Conservation (phyloP, 768 basidiomycete species). For the Psilocybe cubensis region DNA sequence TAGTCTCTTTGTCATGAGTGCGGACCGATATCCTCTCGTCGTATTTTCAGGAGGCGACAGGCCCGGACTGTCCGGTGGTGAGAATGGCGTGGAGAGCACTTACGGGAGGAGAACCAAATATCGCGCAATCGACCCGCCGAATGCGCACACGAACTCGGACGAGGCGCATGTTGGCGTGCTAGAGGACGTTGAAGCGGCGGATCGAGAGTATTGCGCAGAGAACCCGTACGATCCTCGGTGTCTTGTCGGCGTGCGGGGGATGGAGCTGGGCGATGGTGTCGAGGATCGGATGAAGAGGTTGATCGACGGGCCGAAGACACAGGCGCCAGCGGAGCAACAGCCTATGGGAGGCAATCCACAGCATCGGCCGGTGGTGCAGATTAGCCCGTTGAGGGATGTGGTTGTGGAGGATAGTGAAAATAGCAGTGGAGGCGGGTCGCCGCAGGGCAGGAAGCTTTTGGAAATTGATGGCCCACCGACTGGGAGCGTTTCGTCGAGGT, state of each 20-base stretch:
- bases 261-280: conserved; percentile 55
- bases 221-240: conserved; percentile 43
- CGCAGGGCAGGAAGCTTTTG: not conserved
- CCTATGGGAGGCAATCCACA: conserved; percentile 11
- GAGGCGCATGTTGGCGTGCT: conserved; percentile 18
- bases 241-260: conserved; percentile 59
- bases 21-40: conserved; percentile 80
- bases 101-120: not conserved
- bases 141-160: not conserved
- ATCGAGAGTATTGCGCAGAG: conserved; percentile 16
- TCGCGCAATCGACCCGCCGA: not conserved
- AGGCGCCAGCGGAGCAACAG: conserved; percentile 14
- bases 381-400: not conserved
- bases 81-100: not conserved
- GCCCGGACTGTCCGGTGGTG: not conserved
- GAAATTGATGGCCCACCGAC: conserved; percentile 3
- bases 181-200: conserved; percentile 13
- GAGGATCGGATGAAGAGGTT: conserved; percentile 51
- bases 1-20: conserved; percentile 87
- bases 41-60: conserved; percentile 51
- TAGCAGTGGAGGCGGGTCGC: conserved; percentile 4
- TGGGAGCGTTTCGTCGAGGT: not conserved
- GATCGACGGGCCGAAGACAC: conserved; percentile 53
- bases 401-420: conserved; percentile 11
- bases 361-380: not conserved